A percentile compares a stretch with the other conserved stretches of the same genome.
phyloP scores from a whole-genome alignment of 148 eudicot species.

The Camellia lanceoleosa region DNA sequence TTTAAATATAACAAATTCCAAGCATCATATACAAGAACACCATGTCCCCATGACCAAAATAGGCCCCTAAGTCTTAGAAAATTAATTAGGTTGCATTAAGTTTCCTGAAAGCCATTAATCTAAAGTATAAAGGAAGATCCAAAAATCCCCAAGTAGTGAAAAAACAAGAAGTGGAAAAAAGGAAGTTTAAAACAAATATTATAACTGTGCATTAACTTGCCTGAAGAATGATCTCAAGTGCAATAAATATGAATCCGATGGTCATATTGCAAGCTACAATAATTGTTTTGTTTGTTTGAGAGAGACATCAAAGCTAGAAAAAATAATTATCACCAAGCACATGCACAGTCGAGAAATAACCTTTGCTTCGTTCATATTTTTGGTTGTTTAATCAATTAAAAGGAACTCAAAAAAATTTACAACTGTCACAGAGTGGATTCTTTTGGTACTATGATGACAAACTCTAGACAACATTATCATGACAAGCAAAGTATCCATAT shows the following conservation, averaged over 20 bases:
- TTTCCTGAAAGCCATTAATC: neutral
- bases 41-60: neutral
- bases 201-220: neutral
- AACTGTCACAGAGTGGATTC: too few species aligned
- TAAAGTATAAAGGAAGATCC: neutral
- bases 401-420: too few species aligned
- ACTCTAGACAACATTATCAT: too few species aligned
- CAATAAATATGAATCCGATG: neutral
- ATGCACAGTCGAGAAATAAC: too few species aligned
- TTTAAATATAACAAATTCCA: conserved; percentile 2
- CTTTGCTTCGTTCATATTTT: too few species aligned
- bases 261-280: neutral
- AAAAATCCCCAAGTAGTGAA: neutral
- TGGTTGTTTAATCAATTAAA: too few species aligned
- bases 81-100: neutral
- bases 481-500: too few species aligned
- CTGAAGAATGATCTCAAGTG: neutral
- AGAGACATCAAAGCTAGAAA: neutral
- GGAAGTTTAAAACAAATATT: neutral
- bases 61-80: neutral
- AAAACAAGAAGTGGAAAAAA: neutral
- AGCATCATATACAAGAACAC: conserved; percentile 5
- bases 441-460: too few species aligned
- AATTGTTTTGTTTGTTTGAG: neutral
- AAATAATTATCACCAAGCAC: neutral